Percentiles rank a stretch among this genome's conserved stretches.
Conservation (phyloP, 1,284 basidiomycete species). For the Moesziomyces parantarcticus region DNA sequence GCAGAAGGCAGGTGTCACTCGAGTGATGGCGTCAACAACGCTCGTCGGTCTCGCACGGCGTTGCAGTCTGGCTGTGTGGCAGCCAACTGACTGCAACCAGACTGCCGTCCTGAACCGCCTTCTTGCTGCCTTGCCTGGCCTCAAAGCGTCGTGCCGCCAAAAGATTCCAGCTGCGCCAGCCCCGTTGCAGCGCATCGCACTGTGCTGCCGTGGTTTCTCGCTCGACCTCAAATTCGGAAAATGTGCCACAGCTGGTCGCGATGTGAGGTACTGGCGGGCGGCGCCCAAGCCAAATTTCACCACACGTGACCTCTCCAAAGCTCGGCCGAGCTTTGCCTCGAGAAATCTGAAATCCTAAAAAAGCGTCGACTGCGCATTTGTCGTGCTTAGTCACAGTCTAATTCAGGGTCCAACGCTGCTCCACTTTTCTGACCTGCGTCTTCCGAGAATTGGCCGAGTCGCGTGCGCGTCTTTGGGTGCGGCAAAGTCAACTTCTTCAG, state of each 20-base stretch:
- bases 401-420: slow-evolving; percentile 5
- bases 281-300: no score
- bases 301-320: background rate
- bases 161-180: no score
- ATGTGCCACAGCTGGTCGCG: no score
- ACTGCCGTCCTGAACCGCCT: no score
- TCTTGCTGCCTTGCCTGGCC: no score
- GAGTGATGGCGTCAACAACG: slow-evolving; percentile 38
- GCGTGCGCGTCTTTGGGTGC: slow-evolving; percentile 1
- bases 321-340: slow-evolving; percentile 2
- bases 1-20: slow-evolving; percentile 10
- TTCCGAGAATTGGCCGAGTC: slow-evolving; percentile 12
- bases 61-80: background rate
- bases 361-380: background rate
- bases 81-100: background rate
- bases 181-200: no score
- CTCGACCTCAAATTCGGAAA: no score
- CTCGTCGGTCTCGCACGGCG: background rate
- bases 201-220: no score
- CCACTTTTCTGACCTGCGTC: slow-evolving; percentile 2
- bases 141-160: no score
- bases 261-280: no score
- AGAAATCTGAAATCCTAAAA: background rate
- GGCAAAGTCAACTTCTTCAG: background rate
- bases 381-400: slow-evolving; percentile 28